Percentiles rank a stretch among this genome's conserved stretches.
These are phyloP conservation scores for Aspergillus carbonarius DNA, from an alignment of 2,329 filamentous ascomycete genomes.

Conservation along the genomic window DNA sequence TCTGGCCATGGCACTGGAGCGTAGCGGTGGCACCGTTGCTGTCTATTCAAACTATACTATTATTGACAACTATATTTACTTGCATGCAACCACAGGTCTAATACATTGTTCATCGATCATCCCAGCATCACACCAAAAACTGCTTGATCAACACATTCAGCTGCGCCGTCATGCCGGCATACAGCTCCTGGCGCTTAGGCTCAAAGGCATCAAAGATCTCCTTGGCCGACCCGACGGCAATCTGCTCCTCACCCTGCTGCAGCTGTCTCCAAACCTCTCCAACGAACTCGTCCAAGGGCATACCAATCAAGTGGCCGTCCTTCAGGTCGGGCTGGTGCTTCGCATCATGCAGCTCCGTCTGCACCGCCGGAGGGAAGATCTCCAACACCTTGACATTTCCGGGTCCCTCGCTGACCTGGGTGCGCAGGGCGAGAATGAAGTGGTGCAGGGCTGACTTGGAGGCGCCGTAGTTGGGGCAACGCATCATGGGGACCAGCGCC, in stretches of 20 bases:
- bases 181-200: slow-evolving; percentile 46
- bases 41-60: too few species aligned
- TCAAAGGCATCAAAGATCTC: slow-evolving; percentile 49
- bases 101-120: too few species aligned
- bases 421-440: slow-evolving; percentile 52
- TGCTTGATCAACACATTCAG: slow-evolving; percentile 22
- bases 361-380: slow-evolving; percentile 56
- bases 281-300: slow-evolving; percentile 56
- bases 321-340: slow-evolving; percentile 57
- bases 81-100: too few species aligned
- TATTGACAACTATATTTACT: too few species aligned
- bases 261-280: slow-evolving; percentile 52
- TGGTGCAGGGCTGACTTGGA: slow-evolving; percentile 57
- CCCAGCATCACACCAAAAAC: slow-evolving; percentile 17
- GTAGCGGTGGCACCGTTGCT: too few species aligned
- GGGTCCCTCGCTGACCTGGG: slow-evolving; percentile 45
- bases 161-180: slow-evolving; percentile 29
- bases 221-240: slow-evolving; percentile 49
- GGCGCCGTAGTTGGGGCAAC: slow-evolving; percentile 55
- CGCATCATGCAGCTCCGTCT: slow-evolving; percentile 57
- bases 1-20: too few species aligned
- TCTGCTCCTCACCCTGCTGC: slow-evolving; percentile 51
- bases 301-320: slow-evolving; percentile 51
- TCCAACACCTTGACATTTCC: slow-evolving; percentile 55
- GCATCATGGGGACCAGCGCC: slow-evolving; percentile 49